Evolutionary conservation across 164 flowering plant genomes (phyloP), one percentile per base, ranked within the genome.

Genomic region (Sextonia rubra): DNA sequence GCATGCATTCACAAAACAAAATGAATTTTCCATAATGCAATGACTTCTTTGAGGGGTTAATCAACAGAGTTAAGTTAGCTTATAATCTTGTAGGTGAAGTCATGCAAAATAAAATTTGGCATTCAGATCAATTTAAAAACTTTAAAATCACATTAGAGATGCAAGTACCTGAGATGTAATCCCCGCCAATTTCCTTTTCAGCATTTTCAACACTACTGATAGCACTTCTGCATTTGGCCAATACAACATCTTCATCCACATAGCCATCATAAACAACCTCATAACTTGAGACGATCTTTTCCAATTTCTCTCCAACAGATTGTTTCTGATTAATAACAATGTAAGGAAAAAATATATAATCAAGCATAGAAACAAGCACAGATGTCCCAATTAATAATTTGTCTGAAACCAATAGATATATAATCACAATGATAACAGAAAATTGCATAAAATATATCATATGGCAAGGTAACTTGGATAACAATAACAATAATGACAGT

Each of bases 221-320:
- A 55, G 94, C 88, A 77, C 75, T 80, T 71, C 80, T 84, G 75
- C 93, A 91, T 83, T 83, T 93, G 82, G 74, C 78, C 77, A 89
- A 72, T 66, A 88, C 47, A 66, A 77, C 75, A 62, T 92, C 97
- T 84, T 96, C 98, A 79, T 91, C 91, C 60, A 87, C 49, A 71
- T 83, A 86, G 29, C 86, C 87, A 68, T 91, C 86, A 85, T 86
- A 85, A 66, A 91, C 76, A 79, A 77, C 82, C 71, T 89, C 90
- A 85, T 84, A 93, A 78, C 83, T 87, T 64, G 94, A 84, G 72
- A 89, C 77, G 72, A 96, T 81, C 75, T 88, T 91, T 64, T 90
- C 98, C 81, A 96, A 72, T 8, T 78, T 69, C 86, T 68, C 80
- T 75, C 91, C 93, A 75, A 79, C 77, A 66, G 90, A 66, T 25